Evolutionary conservation across 2,329 filamentous ascomycete species (phyloP).

Genomic region (Ophidiomyces ophidiicola): DNA sequence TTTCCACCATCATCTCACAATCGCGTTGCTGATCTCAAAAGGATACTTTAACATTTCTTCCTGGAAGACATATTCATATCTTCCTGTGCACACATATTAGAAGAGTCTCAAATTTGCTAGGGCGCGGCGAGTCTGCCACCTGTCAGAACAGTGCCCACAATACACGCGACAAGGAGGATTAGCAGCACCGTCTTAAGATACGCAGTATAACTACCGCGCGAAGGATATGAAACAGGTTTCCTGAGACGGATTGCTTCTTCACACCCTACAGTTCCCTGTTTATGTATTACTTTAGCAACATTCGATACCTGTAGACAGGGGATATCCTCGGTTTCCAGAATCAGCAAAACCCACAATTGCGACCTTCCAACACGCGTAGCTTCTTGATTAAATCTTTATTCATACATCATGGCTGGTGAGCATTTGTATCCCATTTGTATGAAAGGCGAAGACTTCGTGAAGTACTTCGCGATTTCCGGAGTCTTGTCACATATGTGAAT

Average conservation of each 20-base stretch:
- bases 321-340: constrained; percentile 14
- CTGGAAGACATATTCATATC: background rate
- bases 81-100: constrained; percentile 1
- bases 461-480: constrained; percentile 9
- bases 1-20: constrained; percentile 2
- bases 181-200: background rate
- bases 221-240: constrained; percentile 23
- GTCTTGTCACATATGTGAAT: constrained; percentile 14
- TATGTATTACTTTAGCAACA: constrained; percentile 31
- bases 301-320: constrained; percentile 31
- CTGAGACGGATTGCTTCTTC: constrained; percentile 21
- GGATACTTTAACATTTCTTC: background rate
- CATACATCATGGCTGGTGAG: constrained; percentile 49
- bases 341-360: constrained; percentile 13
- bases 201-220: constrained; percentile 3
- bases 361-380: constrained; percentile 25
- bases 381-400: constrained; percentile 21
- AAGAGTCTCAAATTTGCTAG: background rate
- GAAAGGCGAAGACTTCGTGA: constrained; percentile 7
- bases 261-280: constrained; percentile 21
- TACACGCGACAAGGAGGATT: background rate
- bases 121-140: no score
- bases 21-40: background rate
- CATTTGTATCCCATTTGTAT: constrained; percentile 26
- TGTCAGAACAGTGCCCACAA: no score